Percentiles rank a stretch among this genome's conserved stretches.
Conservation (phyloP, 306 rosid genomes). For the Heteromeles arbutifolia region DNA sequence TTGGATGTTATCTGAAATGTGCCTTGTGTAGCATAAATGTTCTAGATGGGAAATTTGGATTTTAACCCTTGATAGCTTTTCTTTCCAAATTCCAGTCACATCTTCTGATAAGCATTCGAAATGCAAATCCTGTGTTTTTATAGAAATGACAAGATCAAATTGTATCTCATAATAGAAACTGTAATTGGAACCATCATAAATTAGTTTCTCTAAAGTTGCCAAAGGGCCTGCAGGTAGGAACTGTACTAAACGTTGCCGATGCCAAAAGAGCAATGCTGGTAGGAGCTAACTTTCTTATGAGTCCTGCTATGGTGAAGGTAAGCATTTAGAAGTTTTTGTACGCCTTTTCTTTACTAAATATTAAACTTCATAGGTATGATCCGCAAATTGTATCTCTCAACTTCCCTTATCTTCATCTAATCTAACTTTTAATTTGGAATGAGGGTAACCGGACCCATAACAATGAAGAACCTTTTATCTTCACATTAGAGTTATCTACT, state of each 20-base stretch:
- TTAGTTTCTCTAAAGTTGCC: constrained; percentile 20
- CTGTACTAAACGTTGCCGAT: constrained; percentile 73
- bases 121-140: not conserved
- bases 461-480: not conserved
- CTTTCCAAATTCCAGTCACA: not conserved
- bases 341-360: not conserved
- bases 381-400: not conserved
- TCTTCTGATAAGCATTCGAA: not conserved
- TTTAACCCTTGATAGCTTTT: not conserved
- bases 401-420: not conserved
- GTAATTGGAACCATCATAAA: not conserved
- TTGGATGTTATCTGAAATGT: not conserved
- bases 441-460: not conserved
- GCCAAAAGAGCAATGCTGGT: constrained; percentile 57
- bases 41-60: not conserved
- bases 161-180: too few species aligned
- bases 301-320: constrained; percentile 78
- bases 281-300: constrained; percentile 94
- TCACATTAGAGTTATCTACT: not conserved
- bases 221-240: constrained; percentile 65
- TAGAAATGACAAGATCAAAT: too few species aligned
- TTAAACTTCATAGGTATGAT: not conserved
- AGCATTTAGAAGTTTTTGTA: constrained; percentile 3
- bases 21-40: not conserved
- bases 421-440: not conserved